Conservation (phyloP, 371 early-diverging fungal species). For the Actinomucor elegans region DNA sequence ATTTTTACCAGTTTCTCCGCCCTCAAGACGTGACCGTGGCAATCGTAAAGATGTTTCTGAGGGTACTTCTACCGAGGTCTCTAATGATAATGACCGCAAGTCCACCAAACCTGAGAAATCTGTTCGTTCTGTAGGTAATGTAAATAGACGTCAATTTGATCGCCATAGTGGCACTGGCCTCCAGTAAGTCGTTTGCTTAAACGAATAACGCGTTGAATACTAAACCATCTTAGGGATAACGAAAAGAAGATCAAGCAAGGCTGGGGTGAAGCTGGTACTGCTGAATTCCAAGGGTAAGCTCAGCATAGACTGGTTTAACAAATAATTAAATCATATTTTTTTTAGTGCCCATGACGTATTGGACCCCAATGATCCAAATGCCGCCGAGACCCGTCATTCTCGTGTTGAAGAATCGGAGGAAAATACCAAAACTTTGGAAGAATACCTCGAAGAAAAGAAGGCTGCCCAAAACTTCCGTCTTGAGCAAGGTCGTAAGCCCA, state of each 20-base stretch:
- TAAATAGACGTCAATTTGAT: conserved; percentile 62
- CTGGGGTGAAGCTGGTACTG: conserved; percentile 64
- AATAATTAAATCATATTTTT: background rate
- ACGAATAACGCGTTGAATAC: too few relatives aligned
- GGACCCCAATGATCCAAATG: conserved; percentile 40
- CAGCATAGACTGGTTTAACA: background rate
- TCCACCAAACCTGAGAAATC: conserved; percentile 11
- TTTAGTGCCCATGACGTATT: conserved; percentile 35
- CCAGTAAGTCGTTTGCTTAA: conserved; percentile 35
- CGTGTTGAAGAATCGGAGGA: conserved; percentile 62
- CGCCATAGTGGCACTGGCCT: conserved; percentile 75
- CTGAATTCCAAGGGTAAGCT: conserved; percentile 40
- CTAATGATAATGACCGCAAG: background rate
- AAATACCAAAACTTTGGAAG: conserved; percentile 73
- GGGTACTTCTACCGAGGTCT: background rate
- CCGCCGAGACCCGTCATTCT: conserved; percentile 32
- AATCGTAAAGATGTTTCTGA: conserved; percentile 18
- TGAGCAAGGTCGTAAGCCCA: conserved; percentile 60
- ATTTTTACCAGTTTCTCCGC: conserved; percentile 35
- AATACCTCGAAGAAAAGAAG: conserved; percentile 64
- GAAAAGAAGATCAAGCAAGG: conserved; percentile 82
- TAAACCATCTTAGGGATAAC: conserved; percentile 66
- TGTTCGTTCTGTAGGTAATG: conserved; percentile 7
- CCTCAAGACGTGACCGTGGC: conserved; percentile 35
- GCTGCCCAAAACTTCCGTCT: conserved; percentile 20